These are phyloP conservation scores for Leptodermis oblonga DNA, from an alignment of 257 asterid species.

Conservation along the genomic window DNA sequence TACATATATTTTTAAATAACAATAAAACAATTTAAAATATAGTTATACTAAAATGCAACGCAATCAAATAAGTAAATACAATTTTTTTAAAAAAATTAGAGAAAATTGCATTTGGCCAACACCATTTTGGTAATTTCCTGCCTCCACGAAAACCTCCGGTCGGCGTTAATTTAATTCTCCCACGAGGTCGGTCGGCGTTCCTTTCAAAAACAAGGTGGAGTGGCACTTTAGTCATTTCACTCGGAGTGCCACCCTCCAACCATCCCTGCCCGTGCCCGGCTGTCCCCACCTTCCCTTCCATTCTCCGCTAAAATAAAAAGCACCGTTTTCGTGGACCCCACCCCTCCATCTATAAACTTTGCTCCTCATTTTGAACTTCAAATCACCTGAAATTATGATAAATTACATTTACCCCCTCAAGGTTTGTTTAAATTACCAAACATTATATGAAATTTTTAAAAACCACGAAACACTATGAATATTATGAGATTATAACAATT, in stretches of 20 bases:
- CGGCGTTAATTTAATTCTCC: conserved; percentile 22
- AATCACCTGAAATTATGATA: not conserved
- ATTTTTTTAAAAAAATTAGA: not conserved
- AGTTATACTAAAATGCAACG: not conserved
- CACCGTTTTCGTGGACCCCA: conserved; percentile 24
- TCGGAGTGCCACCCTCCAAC: not conserved
- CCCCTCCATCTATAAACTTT: not conserved
- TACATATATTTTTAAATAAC: not conserved
- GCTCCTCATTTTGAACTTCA: conserved; percentile 15
- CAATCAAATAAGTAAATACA: too few relatives aligned
- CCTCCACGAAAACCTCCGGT: conserved; percentile 13
- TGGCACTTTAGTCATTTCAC: conserved; percentile 36
- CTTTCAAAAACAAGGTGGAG: not conserved
- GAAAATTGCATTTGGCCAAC: not conserved
- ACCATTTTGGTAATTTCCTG: conserved; percentile 33
- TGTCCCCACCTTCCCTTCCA: conserved; percentile 18
- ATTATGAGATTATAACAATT: too few relatives aligned
- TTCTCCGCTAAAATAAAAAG: conserved; percentile 24
- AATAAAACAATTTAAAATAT: not conserved
- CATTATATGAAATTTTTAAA: too few relatives aligned
- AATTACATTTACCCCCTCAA: not conserved
- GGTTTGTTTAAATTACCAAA: too few relatives aligned
- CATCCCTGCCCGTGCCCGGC: conserved; percentile 6
- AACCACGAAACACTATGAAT: too few relatives aligned
- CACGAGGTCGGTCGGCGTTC: conserved; percentile 35